Evolutionary conservation across 768 basidiomycete genomes (phyloP).

Genomic region (Russula olivacea): DNA sequence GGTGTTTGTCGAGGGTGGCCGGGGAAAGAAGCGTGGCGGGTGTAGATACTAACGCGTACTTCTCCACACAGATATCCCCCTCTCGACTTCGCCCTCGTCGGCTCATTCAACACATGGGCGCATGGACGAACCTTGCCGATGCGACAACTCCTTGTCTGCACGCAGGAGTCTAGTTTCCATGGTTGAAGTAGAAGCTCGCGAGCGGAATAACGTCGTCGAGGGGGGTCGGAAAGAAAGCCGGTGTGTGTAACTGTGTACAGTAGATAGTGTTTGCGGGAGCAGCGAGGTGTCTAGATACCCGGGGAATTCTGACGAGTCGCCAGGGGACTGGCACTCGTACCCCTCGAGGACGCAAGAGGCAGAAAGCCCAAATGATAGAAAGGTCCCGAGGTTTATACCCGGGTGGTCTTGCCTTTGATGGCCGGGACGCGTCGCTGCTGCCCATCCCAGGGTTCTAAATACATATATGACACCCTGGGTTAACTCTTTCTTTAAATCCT

Average conservation of each 20-base stretch:
- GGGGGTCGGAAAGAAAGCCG: background rate
- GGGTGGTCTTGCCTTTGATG: slow-evolving; percentile 18
- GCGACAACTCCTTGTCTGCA: background rate
- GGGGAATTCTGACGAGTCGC: slow-evolving; percentile 21
- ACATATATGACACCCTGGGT: background rate
- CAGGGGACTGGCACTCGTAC: slow-evolving; percentile 20
- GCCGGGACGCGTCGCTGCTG: slow-evolving; percentile 15
- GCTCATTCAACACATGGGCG: background rate
- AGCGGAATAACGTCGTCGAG: background rate
- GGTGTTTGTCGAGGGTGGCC: background rate
- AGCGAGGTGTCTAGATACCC: slow-evolving; percentile 15
- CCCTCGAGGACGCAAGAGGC: slow-evolving; percentile 15
- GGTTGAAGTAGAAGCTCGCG: background rate
- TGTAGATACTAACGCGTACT: background rate
- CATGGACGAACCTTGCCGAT: background rate
- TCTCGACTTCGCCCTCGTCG: background rate
- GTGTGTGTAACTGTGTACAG: background rate
- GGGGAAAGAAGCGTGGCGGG: background rate
- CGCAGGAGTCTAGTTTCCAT: background rate
- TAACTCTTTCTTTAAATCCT: too few species aligned
- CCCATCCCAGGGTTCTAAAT: slow-evolving; percentile 6
- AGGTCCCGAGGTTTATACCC: slow-evolving; percentile 19
- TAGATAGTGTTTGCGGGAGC: background rate
- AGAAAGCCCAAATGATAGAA: slow-evolving; percentile 4
- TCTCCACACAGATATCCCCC: background rate